Conservation (phyloP, 2,329 filamentous ascomycete species). For the Diaporthe helianthi region DNA sequence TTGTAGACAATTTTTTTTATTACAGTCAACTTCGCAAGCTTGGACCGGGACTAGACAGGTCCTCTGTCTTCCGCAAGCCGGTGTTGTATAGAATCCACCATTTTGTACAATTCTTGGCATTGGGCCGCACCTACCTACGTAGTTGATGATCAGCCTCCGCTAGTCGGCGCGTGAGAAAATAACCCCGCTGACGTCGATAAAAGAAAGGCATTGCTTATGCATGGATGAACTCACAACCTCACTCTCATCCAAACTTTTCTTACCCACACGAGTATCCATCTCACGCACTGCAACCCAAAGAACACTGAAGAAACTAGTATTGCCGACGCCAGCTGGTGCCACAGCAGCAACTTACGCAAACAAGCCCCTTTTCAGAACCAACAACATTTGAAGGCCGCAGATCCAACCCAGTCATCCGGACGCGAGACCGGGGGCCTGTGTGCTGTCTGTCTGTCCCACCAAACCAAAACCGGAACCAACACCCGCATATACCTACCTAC, state of each 20-base stretch:
- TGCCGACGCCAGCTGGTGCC: conserved; percentile 23
- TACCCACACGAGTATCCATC: background rate
- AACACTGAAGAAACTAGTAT: background rate
- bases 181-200: conserved; percentile 29
- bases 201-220: background rate
- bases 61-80: too few relatives aligned
- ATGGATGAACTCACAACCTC: conserved; percentile 1
- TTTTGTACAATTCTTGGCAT: too few relatives aligned
- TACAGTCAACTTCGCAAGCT: too few relatives aligned
- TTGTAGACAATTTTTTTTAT: too few relatives aligned
- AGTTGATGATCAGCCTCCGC: too few relatives aligned
- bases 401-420: conserved; percentile 2
- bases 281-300: conserved; percentile 1
- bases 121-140: too few relatives aligned
- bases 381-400: conserved; percentile 15
- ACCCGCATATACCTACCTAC: background rate
- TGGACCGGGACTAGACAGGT: too few relatives aligned
- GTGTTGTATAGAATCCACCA: too few relatives aligned
- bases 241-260: conserved; percentile 7
- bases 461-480: background rate
- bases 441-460: too few relatives aligned
- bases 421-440: background rate
- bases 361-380: background rate
- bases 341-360: background rate
- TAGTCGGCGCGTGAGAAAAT: conserved; percentile 5